Base-by-base conservation (phyloP, 179 eudicot species). In the Patellifolia procumbens region DNA sequence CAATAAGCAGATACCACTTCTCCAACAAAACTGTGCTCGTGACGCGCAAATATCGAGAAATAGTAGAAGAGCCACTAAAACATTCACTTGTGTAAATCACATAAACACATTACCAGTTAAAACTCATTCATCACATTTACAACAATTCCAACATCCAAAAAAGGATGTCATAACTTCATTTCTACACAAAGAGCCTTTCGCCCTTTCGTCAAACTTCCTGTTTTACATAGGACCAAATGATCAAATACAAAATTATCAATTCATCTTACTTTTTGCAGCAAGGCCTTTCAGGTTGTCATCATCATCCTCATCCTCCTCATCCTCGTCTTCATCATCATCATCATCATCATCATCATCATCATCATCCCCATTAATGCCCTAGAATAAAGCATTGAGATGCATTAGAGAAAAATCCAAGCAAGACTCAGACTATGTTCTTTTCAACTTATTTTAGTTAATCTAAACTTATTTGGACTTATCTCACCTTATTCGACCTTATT, bases 191-290 rank as follows among this genome's bases (percentile, higher is more conserved):
- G 16, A 63, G 45, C 43, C 17, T 63, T 32, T 15, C 7, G 24
- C 17, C 24, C n/a, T n/a, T n/a, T n/a, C n/a, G n/a, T n/a, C n/a
- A n/a, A n/a, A n/a, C n/a, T n/a, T n/a, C n/a, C n/a, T n/a, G n/a
- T n/a, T n/a, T n/a, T n/a, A 22, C 68, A 64, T 37, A n/a, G 5
- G 24, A 64, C 8, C 24, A 35, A 19, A 35, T 26, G 7, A 64
- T 64, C 68, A 42, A 66, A 66, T 22, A 42, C 31, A 66, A 35
- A 55, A 63, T 52, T 42, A 37, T 45, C 17, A n/a, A 46, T 67
- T 60, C 19, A 66, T 31, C 90, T 85, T 85, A 95, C 99, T 84
- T 89, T 90, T 90, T 22, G 85, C 91, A 76, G 83, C 91, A 72
- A 88, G 68, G 19, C 89, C 92, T 20, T 62, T 86, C 9, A 75